Evolutionary conservation across 2,329 filamentous ascomycete species (phyloP).

Genomic region (Lecanicillium sp.): DNA sequence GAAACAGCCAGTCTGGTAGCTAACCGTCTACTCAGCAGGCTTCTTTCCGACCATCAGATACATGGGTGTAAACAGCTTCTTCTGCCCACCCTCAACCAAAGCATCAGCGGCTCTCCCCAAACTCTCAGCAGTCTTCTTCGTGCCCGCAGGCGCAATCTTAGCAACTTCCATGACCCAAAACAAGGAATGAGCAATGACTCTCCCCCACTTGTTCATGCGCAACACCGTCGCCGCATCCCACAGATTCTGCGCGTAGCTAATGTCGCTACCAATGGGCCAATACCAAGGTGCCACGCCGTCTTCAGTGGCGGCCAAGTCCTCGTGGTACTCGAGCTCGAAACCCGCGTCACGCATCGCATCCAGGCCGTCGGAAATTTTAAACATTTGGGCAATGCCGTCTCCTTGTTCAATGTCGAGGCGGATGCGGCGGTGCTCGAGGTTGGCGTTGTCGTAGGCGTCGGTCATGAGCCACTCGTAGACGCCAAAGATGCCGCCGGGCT

Average conservation of each 20-base stretch:
- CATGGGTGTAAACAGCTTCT: slow-evolving; percentile 98
- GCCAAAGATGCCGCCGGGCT: slow-evolving; percentile 91
- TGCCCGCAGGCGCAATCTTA: slow-evolving; percentile 69
- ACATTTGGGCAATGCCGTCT: slow-evolving; percentile 97
- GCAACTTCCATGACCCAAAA: slow-evolving; percentile 69
- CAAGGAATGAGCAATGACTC: slow-evolving; percentile 65
- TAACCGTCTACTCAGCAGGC: slow-evolving; percentile 33
- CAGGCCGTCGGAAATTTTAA: slow-evolving; percentile 72
- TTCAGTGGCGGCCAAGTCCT: slow-evolving; percentile 69
- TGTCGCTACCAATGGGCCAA: slow-evolving; percentile 80
- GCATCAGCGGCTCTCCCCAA: slow-evolving; percentile 74
- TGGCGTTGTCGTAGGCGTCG: slow-evolving; percentile 83
- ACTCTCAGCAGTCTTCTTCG: slow-evolving; percentile 91
- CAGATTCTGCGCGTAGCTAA: slow-evolving; percentile 72
- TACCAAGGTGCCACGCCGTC: slow-evolving; percentile 84
- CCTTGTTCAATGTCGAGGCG: slow-evolving; percentile 92
- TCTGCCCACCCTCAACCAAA: slow-evolving; percentile 74
- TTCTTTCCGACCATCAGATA: slow-evolving; percentile 94
- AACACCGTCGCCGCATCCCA: slow-evolving; percentile 76
- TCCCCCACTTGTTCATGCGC: slow-evolving; percentile 81
- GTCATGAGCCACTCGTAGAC: slow-evolving; percentile 99
- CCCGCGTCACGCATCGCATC: slow-evolving; percentile 79
- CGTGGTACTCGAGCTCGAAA: slow-evolving; percentile 73
- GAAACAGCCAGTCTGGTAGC: too few relatives aligned
- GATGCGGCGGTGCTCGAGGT: slow-evolving; percentile 79